Base-by-base conservation (phyloP, 345 rosid species). In the Salix caprea region DNA sequence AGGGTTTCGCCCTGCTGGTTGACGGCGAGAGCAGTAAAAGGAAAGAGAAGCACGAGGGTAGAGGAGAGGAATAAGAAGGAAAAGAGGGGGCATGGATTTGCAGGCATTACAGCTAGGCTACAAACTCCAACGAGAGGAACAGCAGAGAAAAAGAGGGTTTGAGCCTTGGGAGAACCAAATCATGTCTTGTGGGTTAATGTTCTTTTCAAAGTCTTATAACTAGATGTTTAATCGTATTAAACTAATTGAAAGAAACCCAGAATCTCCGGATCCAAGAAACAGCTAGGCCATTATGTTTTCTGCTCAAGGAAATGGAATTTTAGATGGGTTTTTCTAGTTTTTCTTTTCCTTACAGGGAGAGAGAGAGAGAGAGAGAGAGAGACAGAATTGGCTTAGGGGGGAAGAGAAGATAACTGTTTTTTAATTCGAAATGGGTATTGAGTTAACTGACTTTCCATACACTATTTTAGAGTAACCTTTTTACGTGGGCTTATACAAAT, bases 191-290 rank as follows among this genome's bases (percentile, higher is more conserved):
- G 85, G 83, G 85, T 73, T 82, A 69, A 8, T 77, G 62, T 71
- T 40, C 30, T 54, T 72, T 76, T 52, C 36, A 11, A 50, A 61
- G 4, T 24, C 7, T 24, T 40, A 37, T 54, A 21, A 15, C 54
- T 46, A 37, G 68, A 66, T 24, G 76, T 36, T 65, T 5, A 18
- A 16, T 67, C 28, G 30, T 2, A 58, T 18, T 76, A 79, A 86
- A 80, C 58, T 60, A 85, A 79, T 70, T 5, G 80, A 74, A 83
- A 84, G 81, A 79, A 80, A 70, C 88, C 85, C 91, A 84, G 90
- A 89, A 86, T 88, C 92, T 85, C 89, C 82, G 92, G 94, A 90
- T 90, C 94, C 92, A 86, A 90, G 94, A 87, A 86, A 87, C 91
- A 90, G 89, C 89, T 87, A 84, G 88, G 88, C 91, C 92, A 90